Base-by-base conservation (phyloP, 129 eudicot genomes). In the Pseudognaphalium luteoalbum region DNA sequence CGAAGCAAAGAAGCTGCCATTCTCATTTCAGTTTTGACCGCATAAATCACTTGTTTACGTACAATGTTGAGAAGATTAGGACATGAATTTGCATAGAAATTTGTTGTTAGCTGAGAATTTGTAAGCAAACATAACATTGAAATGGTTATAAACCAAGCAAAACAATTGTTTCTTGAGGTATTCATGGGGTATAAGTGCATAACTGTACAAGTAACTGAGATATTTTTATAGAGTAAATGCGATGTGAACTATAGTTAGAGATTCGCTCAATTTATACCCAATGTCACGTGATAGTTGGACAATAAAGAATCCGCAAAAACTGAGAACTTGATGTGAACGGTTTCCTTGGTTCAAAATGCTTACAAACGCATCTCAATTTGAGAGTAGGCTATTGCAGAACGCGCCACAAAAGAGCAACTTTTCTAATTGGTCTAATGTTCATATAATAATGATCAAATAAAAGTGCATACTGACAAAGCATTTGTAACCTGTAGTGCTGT, bases 1-100 rank as follows among this genome's bases (percentile, higher is more conserved):
- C 87, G 89, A 50, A 85, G 80, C 70, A 88, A 79, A 66, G 87
- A 83, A 73, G 85, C 90, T 5, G 85, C 87, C 54, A 80, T 80
- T 51, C 90, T 83, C 28, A 71, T 77, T 70, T 83, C 87, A 41
- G 75, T 64, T 78, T 77, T 82, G 21, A 82, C 19, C 34, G 72
- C 83, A 7, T n/a, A 58, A 39, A 19, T 50, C 19, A 82, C 52
- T 69, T 82, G 86, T 73, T 71, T 73, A 39, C 80, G 72, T 72
- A 78, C 80, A 60, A 82, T 52, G 42, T 7, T 25, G 35, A 59
- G 74, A 35, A 82, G 80, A 19, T 68, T 72, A 8, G 86, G 86
- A 52, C 86, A 82, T 33, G 86, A 66, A 4, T 25, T 67, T 62
- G 86, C 67, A 75, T 82, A 82, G 76, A 82, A 82, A 68, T 78